These are phyloP conservation scores for Fraxinus pennsylvanica DNA, from an alignment of 257 asterid species.

Conservation along the genomic window DNA sequence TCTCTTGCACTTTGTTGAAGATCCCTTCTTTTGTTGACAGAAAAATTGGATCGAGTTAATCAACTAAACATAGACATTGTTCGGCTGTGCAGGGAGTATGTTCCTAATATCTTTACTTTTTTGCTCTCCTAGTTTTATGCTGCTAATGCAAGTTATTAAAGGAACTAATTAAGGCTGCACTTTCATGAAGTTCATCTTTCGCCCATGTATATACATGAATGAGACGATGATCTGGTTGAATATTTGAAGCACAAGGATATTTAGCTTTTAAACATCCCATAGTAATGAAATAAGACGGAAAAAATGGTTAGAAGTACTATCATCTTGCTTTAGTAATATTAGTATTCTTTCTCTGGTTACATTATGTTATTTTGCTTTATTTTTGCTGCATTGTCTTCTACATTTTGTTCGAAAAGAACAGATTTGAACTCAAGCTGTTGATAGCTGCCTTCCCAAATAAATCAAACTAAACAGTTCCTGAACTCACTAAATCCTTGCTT, in stretches of 20 bases:
- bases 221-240: neutral
- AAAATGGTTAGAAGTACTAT: neutral
- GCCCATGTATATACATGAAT: neutral
- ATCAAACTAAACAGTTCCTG: neutral
- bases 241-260: neutral
- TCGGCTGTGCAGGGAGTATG: constrained; percentile 89
- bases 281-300: neutral
- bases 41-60: constrained; percentile 66
- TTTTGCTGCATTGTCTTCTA: neutral
- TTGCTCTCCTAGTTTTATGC: constrained; percentile 5
- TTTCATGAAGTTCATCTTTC: neutral
- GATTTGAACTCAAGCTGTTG: neutral
- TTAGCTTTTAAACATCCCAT: neutral
- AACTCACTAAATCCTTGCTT: neutral
- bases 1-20: constrained; percentile 21
- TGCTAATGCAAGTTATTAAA: neutral
- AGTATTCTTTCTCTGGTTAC: neutral
- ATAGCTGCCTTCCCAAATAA: neutral
- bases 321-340: neutral
- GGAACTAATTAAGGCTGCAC: neutral
- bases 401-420: neutral
- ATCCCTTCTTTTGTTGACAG: constrained; percentile 48
- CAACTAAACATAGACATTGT: constrained; percentile 67
- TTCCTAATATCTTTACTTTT: constrained; percentile 21
- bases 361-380: neutral